Evolutionary conservation across 2,329 filamentous ascomycete genomes (phyloP).

Genomic region (Colletotrichum spaethianum): DNA sequence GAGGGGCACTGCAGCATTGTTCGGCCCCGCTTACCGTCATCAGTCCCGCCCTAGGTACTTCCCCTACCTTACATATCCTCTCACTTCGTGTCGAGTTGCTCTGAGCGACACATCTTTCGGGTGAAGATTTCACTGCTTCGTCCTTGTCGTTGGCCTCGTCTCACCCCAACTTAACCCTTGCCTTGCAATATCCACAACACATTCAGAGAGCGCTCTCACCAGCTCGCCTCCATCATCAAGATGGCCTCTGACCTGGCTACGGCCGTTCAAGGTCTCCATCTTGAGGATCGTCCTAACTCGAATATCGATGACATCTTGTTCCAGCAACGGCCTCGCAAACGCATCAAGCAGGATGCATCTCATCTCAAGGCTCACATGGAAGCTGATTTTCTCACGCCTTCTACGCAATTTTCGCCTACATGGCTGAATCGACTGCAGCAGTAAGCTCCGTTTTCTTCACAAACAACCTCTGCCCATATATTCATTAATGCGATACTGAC

Average conservation of each 20-base stretch:
- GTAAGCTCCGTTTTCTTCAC: constrained; percentile 51
- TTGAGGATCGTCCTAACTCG: constrained; percentile 16
- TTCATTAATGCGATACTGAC: not conserved
- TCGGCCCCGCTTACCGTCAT: constrained; percentile 24
- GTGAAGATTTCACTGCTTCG: not conserved
- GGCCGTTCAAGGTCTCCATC: constrained; percentile 37
- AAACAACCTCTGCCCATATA: not conserved
- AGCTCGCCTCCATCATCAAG: not conserved
- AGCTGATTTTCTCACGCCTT: constrained; percentile 83
- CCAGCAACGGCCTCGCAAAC: constrained; percentile 57
- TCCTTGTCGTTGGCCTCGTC: not conserved
- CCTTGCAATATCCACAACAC: not conserved
- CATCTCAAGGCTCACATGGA: constrained; percentile 81
- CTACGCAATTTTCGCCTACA: constrained; percentile 81
- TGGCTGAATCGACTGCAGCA: constrained; percentile 94
- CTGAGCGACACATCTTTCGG: not conserved
- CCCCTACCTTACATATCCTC: not conserved
- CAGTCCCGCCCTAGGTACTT: constrained; percentile 1
- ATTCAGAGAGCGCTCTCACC: not conserved
- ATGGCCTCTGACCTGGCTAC: constrained; percentile 39
- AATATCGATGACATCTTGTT: constrained; percentile 73
- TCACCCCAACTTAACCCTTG: not conserved
- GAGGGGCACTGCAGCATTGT: constrained; percentile 1
- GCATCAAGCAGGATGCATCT: constrained; percentile 67
- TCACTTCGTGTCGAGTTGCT: not conserved